These are phyloP conservation scores for Plasmodium malariae DNA, from an alignment of 169 alveolate genomes.

Conservation along the genomic window DNA sequence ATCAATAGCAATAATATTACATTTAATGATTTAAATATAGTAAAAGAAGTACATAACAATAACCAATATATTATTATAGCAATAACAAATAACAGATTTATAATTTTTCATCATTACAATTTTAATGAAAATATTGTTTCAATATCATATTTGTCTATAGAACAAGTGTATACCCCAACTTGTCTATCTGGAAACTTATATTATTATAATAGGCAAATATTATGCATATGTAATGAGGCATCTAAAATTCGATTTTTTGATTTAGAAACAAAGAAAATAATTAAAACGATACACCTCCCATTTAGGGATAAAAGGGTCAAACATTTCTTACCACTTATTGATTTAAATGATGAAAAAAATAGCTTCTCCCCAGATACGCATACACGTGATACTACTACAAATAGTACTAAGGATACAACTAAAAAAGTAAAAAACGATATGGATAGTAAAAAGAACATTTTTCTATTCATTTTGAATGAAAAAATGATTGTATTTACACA, in stretches of 20 bases:
- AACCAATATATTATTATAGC: conserved; percentile 37
- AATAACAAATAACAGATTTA: conserved; percentile 46
- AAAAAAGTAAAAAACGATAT: conserved; percentile 17
- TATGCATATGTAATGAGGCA: conserved; percentile 70
- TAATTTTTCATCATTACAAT: conserved; percentile 57
- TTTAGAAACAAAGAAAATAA: conserved; percentile 59
- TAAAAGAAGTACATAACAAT: conserved; percentile 8
- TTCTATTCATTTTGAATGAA: conserved; percentile 53
- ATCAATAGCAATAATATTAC: conserved; percentile 35
- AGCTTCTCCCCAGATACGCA: not conserved
- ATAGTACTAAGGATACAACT: not conserved
- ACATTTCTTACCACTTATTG: conserved; percentile 14
- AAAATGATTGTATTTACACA: conserved; percentile 71
- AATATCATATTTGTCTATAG: conserved; percentile 40
- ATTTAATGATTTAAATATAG: conserved; percentile 43
- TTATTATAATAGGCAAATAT: conserved; percentile 52
- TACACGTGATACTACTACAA: not conserved
- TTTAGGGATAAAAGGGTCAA: conserved; percentile 36
- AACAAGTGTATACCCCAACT: conserved; percentile 62
- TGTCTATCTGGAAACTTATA: conserved; percentile 39
- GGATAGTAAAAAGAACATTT: conserved; percentile 50
- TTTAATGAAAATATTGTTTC: conserved; percentile 18
- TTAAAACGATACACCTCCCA: conserved; percentile 67
- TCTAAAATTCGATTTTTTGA: conserved; percentile 60
- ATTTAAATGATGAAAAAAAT: not conserved